Evolutionary conservation across 148 eudicot species (phyloP).

Genomic region (Rhododendron mucronatum): DNA sequence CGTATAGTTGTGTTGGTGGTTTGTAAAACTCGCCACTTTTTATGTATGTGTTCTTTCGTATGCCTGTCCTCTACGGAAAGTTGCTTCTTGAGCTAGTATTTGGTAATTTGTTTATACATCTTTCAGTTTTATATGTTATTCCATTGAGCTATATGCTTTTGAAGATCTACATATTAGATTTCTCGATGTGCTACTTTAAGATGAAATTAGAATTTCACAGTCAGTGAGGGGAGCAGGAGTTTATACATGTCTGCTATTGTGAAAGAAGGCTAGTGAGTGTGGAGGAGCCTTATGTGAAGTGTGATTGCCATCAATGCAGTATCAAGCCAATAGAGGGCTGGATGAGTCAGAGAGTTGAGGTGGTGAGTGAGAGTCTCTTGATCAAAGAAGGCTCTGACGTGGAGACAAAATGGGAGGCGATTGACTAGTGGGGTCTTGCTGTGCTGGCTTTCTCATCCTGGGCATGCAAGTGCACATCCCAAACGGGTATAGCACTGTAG

Average conservation of each 20-base stretch:
- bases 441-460: not conserved
- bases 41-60: not conserved
- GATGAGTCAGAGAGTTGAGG: not conserved
- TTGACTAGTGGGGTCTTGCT: not conserved
- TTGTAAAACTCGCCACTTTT: not conserved
- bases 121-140: not conserved
- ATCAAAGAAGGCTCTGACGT: not conserved
- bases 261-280: not conserved
- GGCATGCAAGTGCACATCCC: not conserved
- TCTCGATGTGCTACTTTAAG: not conserved
- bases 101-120: not conserved
- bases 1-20: not conserved
- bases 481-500: not conserved
- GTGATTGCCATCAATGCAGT: not conserved
- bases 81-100: not conserved
- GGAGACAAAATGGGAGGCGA: not conserved
- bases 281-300: not conserved
- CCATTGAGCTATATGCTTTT: not conserved
- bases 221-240: not conserved
- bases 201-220: not conserved
- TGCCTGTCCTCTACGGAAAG: not conserved
- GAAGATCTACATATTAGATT: not conserved
- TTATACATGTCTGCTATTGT: not conserved
- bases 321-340: not conserved
- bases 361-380: not conserved